Evolutionary conservation across 495 filamentous ascomycete species (phyloP), one percentile per base, ranked within the genome.

Genomic region (Clavariopsis aquatica): DNA sequence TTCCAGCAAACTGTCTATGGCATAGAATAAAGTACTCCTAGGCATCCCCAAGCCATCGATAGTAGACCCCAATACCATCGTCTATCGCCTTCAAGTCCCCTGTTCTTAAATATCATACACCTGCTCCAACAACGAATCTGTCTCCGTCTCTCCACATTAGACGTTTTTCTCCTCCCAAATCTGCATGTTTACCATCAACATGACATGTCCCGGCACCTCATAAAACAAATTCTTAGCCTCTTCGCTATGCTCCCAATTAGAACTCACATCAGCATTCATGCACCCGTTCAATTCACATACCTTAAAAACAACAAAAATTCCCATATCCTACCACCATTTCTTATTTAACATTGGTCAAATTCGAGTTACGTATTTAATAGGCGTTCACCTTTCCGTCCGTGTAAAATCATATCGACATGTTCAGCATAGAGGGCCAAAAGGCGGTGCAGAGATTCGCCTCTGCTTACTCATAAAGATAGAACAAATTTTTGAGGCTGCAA

Each of bases 301-400:
- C 49, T 56, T 56, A 34, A 56, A 56, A 22, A 20, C 29, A 2
- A 56, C 52, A 56, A 56, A 15, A 24, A 56, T 38, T n/a, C 52
- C 52, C 15, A 31, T 56, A 38, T 56, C 52, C 52, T 31, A 56
- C 1, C 17, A n/a, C 28, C 17, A 19, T 41, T n/a, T 56, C 52
- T 22, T 31, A 13, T 20, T 56, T 38, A 3, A 56, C 31, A 41
- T 41, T 41, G 12, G 52, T 56, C 17, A 56, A 34, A 9, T 56
- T 24, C n/a, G 22, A 56, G 52, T 15, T 13, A n/a, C 22, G 52
- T 56, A 20, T 56, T 23, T 22, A 56, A 15, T 26, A 31, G 52
- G 7, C 28, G 26, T 34, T 31, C 52, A 38, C 52, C 52, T 8
- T 24, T 36, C 23, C 29, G 38, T 17, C 38, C 38, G 9, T 6